Evolutionary conservation across 805 yeast species (phyloP).

Genomic region (Yarrowia yakushimensis): DNA sequence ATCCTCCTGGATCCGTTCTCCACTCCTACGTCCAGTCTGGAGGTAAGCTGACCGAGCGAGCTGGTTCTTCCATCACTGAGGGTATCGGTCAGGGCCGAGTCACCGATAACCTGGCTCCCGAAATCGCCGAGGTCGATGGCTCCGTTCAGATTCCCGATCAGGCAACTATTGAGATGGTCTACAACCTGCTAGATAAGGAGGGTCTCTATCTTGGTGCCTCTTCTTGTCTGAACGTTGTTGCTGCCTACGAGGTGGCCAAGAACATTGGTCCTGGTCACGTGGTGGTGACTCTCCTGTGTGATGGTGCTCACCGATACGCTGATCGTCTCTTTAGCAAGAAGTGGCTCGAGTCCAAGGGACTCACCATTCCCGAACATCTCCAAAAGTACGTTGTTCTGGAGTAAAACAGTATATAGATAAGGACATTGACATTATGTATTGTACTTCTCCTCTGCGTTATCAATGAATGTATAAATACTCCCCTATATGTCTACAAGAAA

Average conservation of each 20-base stretch:
- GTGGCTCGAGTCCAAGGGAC: conserved; percentile 71
- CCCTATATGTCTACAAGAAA: conserved; percentile 53
- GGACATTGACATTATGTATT: neutral
- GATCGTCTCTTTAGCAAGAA: conserved; percentile 71
- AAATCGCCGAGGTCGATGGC: conserved; percentile 70
- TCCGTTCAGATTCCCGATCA: conserved; percentile 77
- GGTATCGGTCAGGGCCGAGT: conserved; percentile 96
- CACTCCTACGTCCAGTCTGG: conserved; percentile 72
- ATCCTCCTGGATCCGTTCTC: conserved; percentile 89
- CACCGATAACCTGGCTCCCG: conserved; percentile 74
- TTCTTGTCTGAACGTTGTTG: conserved; percentile 84
- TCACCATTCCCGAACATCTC: conserved; percentile 66
- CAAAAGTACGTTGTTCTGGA: conserved; percentile 59
- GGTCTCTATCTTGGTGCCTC: conserved; percentile 91
- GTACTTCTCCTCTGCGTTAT: neutral
- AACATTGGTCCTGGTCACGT: conserved; percentile 69
- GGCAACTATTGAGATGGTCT: conserved; percentile 78
- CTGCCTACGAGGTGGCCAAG: conserved; percentile 76
- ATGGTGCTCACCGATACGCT: conserved; percentile 85
- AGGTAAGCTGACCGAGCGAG: conserved; percentile 63
- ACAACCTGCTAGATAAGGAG: conserved; percentile 78
- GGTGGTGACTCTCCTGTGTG: conserved; percentile 85
- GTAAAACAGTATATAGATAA: conserved; percentile 2
- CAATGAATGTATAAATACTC: conserved; percentile 18
- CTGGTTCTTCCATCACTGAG: conserved; percentile 87